These are phyloP conservation scores for Xerocomus brunneocitrinus DNA, from an alignment of 768 basidiomycete genomes.

Conservation along the genomic window DNA sequence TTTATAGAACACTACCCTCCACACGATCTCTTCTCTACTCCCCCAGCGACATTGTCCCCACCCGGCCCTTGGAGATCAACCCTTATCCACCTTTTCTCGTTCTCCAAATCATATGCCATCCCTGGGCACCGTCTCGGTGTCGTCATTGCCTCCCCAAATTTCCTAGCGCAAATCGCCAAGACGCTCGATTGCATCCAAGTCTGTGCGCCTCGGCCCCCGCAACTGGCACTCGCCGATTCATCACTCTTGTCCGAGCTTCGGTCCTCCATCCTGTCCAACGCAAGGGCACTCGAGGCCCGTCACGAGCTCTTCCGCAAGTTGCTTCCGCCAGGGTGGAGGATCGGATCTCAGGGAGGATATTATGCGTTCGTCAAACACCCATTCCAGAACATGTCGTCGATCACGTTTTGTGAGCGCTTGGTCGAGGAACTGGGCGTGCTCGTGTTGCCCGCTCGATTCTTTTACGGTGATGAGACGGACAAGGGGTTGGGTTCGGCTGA, in stretches of 20 bases:
- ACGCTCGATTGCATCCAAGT: conserved; percentile 79
- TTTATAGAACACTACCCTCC: conserved; percentile 55
- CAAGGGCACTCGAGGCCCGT: conserved; percentile 45
- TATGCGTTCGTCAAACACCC: conserved; percentile 77
- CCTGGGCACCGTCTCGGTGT: conserved; percentile 80
- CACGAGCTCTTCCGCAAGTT: conserved; percentile 50
- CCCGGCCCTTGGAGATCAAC: conserved; percentile 48
- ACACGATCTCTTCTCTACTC: conserved; percentile 49
- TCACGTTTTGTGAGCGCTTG: conserved; percentile 53
- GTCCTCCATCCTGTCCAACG: conserved; percentile 49
- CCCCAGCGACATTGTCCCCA: neutral
- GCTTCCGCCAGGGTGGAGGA: conserved; percentile 53
- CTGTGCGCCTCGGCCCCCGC: conserved; percentile 70
- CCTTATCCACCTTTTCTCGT: conserved; percentile 70
- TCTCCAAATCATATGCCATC: conserved; percentile 77
- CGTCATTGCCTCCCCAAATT: conserved; percentile 53
- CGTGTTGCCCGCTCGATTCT: conserved; percentile 63
- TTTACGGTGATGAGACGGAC: conserved; percentile 31
- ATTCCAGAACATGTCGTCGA: conserved; percentile 42
- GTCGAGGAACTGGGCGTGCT: conserved; percentile 62
- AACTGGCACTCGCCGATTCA: conserved; percentile 55
- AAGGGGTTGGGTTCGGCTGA: conserved; percentile 9
- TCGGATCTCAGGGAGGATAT: conserved; percentile 67
- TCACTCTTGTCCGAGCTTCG: conserved; percentile 47
- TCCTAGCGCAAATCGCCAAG: conserved; percentile 48